Percentiles rank a stretch among this genome's conserved stretches.
Evolutionary conservation across 2,329 filamentous ascomycete genomes (phyloP).

Genomic region (Alternaria viburni): DNA sequence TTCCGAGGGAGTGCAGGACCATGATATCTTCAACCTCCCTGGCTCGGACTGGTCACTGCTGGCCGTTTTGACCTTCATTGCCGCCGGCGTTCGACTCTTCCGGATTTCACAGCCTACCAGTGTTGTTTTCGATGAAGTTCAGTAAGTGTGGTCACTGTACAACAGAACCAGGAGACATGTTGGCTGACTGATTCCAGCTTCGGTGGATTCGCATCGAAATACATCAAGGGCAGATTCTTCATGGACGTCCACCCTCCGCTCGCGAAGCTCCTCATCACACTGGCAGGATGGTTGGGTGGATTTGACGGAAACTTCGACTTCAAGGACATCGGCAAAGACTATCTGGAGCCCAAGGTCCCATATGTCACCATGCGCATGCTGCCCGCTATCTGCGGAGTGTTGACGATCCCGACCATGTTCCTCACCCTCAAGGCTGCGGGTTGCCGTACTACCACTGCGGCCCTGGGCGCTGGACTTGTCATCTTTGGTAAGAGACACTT

Average conservation of each 20-base stretch:
- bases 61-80: slow-evolving; percentile 73
- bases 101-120: slow-evolving; percentile 95
- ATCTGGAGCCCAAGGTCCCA: slow-evolving; percentile 89
- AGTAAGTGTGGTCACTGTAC: slow-evolving; percentile 67
- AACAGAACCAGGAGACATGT: background rate
- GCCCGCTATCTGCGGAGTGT: slow-evolving; percentile 85
- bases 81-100: slow-evolving; percentile 83
- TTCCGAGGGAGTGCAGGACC: slow-evolving; percentile 81
- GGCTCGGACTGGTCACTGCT: slow-evolving; percentile 82
- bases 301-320: slow-evolving; percentile 98
- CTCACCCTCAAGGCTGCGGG: slow-evolving; percentile 89
- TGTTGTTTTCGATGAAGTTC: slow-evolving; percentile 98
- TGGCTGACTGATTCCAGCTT: slow-evolving; percentile 66
- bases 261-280: slow-evolving; percentile 93
- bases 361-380: slow-evolving; percentile 98
- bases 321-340: slow-evolving; percentile 99
- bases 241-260: slow-evolving; percentile 99
- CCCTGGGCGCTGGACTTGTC: slow-evolving; percentile 82
- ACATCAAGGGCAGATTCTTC: slow-evolving; percentile 99
- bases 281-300: slow-evolving; percentile 92
- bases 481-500: slow-evolving; percentile 74
- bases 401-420: slow-evolving; percentile 92
- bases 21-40: slow-evolving; percentile 90
- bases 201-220: slow-evolving; percentile 96
- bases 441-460: slow-evolving; percentile 84